Base-by-base conservation (phyloP, 805 yeast species). In the Komagataella pseudopastoris region DNA sequence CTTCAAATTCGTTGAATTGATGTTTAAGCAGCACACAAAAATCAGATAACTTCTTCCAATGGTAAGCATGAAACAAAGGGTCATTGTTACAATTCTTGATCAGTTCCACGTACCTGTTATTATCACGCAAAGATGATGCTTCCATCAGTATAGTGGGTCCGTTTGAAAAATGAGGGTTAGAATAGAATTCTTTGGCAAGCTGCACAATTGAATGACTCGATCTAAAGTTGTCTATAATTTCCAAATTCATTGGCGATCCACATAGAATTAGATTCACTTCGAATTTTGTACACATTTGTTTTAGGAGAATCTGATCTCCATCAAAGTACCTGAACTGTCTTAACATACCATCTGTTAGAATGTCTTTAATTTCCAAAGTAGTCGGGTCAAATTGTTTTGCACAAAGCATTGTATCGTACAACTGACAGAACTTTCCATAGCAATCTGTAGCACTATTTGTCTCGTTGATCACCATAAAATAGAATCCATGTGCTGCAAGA, bases 401-500 rank as follows among this genome's bases (percentile, higher is more conserved):
- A 30, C n/a, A 30, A 4, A 30, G 8, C 39, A 30, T 30, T 8
- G 39, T 30, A 14, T 30, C 39, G 14, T 30, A 30, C 39, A 30
- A 10, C 14, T 30, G 39, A 30, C 39, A 30, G 14, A 30, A 30
- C 39, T 30, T 30, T 10, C 39, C 6, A 30, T 30, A 30, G 12
- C 39, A 30, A 10, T 30, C 39, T 30, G 39, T 30, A n/a, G 49
- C 53, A 17, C 51, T 51, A 22, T 55, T 50, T 4, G 12, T 6
- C 44, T 55, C 55, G 8, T 52, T 51, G 12, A 52, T 30, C 36
- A 52, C 46, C 45, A 57, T 58, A 43, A 54, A 56, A 44, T 55
- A 60, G 7, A 61, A 47, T n/a, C 54, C 56, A 51, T 56, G 56
- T 3, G 57, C 30, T 2, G 55, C 47, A 17, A 53, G 30, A 16